Percentiles rank a stretch among this genome's conserved stretches.
These are phyloP conservation scores for Blastobotrys capitulatus DNA, from an alignment of 1,139 yeast genomes.

Conservation along the genomic window DNA sequence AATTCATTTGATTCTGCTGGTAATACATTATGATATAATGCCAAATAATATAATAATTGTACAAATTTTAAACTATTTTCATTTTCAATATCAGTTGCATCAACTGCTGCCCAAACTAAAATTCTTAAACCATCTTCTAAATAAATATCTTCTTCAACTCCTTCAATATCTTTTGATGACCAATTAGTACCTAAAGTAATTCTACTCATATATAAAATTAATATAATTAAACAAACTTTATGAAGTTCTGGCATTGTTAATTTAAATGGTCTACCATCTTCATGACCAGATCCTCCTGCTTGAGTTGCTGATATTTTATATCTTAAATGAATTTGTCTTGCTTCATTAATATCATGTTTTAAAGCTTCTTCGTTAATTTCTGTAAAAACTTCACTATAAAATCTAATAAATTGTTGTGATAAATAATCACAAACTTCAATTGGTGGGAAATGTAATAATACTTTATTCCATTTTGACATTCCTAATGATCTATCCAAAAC, in stretches of 20 bases:
- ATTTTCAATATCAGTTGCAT: slow-evolving; percentile 11
- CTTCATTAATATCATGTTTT: slow-evolving; percentile 3
- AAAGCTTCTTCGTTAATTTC: slow-evolving; percentile 12
- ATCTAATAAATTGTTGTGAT: slow-evolving; percentile 14
- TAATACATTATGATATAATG: slow-evolving; percentile 14
- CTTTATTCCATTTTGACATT: slow-evolving; percentile 15
- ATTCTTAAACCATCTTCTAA: slow-evolving; percentile 7
- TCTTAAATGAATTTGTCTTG: slow-evolving; percentile 6
- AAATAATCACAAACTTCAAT: slow-evolving; percentile 15
- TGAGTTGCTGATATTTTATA: background rate
- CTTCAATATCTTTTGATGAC: slow-evolving; percentile 1
- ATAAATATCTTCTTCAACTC: slow-evolving; percentile 3
- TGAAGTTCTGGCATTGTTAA: slow-evolving; percentile 15
- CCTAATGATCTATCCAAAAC: background rate
- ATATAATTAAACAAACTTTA: slow-evolving; percentile 18
- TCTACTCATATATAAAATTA: slow-evolving; percentile 17
- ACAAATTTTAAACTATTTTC: slow-evolving; percentile 18
- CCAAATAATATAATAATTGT: slow-evolving; percentile 16
- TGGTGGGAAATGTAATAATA: slow-evolving; percentile 19
- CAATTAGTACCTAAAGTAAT: slow-evolving; percentile 12
- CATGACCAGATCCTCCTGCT: background rate
- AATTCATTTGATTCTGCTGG: slow-evolving; percentile 15
- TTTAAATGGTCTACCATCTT: background rate
- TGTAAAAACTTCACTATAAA: slow-evolving; percentile 18
- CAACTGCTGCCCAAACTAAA: slow-evolving; percentile 3